These are phyloP conservation scores for Arabidopsis suecica DNA, from an alignment of 345 rosid genomes.

Conservation along the genomic window DNA sequence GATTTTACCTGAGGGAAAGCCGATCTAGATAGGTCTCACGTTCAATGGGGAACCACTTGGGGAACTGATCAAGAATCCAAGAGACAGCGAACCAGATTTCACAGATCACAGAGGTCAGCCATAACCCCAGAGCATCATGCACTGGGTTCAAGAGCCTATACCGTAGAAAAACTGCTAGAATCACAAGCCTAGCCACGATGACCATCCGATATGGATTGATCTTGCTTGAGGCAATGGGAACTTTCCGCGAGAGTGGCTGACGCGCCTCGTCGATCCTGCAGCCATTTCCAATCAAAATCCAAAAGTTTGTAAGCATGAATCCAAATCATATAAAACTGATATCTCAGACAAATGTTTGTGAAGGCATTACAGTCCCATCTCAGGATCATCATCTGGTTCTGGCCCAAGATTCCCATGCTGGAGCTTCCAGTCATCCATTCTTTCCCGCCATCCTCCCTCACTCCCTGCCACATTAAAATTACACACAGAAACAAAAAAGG, in stretches of 20 bases:
- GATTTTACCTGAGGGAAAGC: constrained; percentile 72
- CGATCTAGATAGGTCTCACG: constrained; percentile 96
- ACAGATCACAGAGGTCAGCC: constrained; percentile 90
- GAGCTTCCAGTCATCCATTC: constrained; percentile 92
- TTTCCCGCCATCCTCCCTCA: constrained; percentile 86
- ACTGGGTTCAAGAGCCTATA: constrained; percentile 89
- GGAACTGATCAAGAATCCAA: constrained; percentile 99
- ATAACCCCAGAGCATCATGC: constrained; percentile 85
- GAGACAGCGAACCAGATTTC: constrained; percentile 97
- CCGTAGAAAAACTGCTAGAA: constrained; percentile 78
- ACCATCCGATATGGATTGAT: constrained; percentile 92
- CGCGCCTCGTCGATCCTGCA: constrained; percentile 89
- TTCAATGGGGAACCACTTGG: constrained; percentile 92
- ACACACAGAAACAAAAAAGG: constrained; percentile 1
- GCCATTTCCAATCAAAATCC: constrained; percentile 23
- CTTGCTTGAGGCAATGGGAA: constrained; percentile 94
- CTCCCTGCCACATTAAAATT: constrained; percentile 52
- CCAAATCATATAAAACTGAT: neutral
- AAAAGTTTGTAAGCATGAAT: constrained; percentile 15
- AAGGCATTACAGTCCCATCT: constrained; percentile 66
- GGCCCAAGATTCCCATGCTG: constrained; percentile 88
- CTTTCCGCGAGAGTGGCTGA: constrained; percentile 95
- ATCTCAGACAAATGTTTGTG: neutral
- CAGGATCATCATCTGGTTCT: constrained; percentile 80
- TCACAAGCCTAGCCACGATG: constrained; percentile 85